Base-by-base conservation (phyloP, 1,284 basidiomycete genomes). In the Psilocybe mexicana region DNA sequence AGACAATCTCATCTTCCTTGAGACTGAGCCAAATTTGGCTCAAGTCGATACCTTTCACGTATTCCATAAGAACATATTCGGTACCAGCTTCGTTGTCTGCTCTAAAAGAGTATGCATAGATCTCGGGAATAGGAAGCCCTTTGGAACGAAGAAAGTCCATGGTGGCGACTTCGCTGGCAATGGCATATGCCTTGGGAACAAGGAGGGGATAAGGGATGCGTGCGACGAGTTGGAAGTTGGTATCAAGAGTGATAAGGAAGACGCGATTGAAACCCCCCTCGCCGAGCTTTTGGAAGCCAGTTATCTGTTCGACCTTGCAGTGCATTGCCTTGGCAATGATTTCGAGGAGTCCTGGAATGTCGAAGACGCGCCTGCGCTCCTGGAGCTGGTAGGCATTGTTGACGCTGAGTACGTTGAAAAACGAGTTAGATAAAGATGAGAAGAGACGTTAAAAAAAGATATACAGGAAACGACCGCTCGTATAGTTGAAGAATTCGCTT, bases 41-140 rank as follows among this genome's bases (percentile, higher is more conserved):
- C 3, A 82, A 62, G 7, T 72, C 75, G 0, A 72, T 72, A 56
- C 79, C 80, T 69, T 60, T 38, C 0, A 82, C 54, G 57, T 73
- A 80, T 57, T 82, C 74, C 81, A 82, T 82, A 40, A 83, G 74
- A 36, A 82, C 79, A 63, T 81, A 82, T 65, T 78, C 75, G 1
- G 79, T 82, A 64, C 68, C 59, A 23, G 79, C 80, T 2, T 64
- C 73, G 65, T 83, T 82, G 68, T 82, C 69, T 62, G 76, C 58
- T 52, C 57, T 24, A 67, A 75, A 70, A 1, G 80, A 81, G 71
- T 82, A 83, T 23, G 63, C 77, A 67, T 83, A 83, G 5, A 83
- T 69, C 66, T 80, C 23, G 24, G 80, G 79, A 58, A 76, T 63
- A 66, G 80, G 79, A 47, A 82, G 66, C 57, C 75, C 78, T 64